Evolutionary conservation across 345 rosid species (phyloP).

Genomic region (Eucalyptus regnans): DNA sequence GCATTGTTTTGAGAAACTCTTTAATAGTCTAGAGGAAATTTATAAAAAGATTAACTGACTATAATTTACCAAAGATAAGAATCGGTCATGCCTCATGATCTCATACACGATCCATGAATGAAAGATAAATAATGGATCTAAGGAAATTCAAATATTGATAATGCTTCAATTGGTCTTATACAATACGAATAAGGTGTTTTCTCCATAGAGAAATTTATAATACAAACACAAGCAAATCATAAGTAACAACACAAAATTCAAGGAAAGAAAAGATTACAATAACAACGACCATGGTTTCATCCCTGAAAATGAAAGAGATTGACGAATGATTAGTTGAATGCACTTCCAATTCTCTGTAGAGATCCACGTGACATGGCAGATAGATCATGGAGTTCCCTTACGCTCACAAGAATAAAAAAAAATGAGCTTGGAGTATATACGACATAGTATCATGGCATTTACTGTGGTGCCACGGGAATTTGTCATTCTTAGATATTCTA

Average conservation of each 20-base stretch:
- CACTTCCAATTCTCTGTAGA: background rate
- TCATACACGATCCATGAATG: too few species aligned
- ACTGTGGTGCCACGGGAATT: background rate
- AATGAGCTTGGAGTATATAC: background rate
- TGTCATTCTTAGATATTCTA: background rate
- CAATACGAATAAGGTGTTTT: too few species aligned
- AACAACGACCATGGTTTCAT: background rate
- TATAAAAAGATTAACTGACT: too few species aligned
- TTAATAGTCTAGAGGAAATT: too few species aligned
- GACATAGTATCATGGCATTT: background rate
- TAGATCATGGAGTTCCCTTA: background rate
- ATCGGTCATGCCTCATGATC: too few species aligned
- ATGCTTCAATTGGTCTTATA: too few species aligned
- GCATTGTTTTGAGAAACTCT: too few species aligned
- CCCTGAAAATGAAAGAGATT: background rate
- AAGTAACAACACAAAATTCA: background rate
- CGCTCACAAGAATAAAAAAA: accelerated
- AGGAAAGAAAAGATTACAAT: background rate
- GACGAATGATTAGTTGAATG: background rate
- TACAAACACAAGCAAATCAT: background rate
- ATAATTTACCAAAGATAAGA: too few species aligned
- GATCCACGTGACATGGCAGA: background rate
- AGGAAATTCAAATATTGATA: too few species aligned
- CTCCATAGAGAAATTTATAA: background rate
- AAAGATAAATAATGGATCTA: too few species aligned